These are phyloP conservation scores for Ophiostoma novo-ulmi DNA, from an alignment of 2,329 filamentous ascomycete genomes.

Conservation along the genomic window DNA sequence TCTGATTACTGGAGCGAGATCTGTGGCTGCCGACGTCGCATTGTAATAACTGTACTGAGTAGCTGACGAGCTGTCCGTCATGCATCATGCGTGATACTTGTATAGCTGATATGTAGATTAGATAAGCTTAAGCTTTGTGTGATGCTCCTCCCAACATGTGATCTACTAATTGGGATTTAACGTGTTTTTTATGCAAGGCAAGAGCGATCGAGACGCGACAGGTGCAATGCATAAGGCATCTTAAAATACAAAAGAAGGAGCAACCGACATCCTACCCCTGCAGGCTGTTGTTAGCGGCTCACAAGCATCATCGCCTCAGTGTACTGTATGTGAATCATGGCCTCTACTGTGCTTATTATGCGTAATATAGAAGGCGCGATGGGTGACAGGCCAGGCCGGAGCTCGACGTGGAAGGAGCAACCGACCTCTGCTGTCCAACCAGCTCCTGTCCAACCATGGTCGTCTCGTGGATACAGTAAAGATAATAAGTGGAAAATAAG, in stretches of 20 bases:
- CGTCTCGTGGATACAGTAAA: not conserved
- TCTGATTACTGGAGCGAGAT: not conserved
- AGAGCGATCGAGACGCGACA: not conserved
- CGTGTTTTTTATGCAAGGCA: not conserved
- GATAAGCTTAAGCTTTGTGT: not conserved
- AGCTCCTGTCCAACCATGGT: conserved; percentile 19
- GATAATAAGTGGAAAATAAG: not conserved
- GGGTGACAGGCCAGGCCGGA: not conserved
- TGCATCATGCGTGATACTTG: not conserved
- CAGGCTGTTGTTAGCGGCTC: not conserved
- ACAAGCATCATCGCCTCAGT: not conserved
- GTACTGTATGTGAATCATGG: not conserved
- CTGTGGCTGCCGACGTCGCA: not conserved
- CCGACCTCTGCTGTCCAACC: not conserved
- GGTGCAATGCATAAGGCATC: not conserved
- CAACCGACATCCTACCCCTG: not conserved
- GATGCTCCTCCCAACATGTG: not conserved
- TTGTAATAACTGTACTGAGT: not conserved
- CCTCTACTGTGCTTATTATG: not conserved
- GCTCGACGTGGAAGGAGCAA: conserved; percentile 11
- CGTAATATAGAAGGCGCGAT: conserved; percentile 1
- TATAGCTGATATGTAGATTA: not conserved
- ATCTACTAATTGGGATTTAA: not conserved
- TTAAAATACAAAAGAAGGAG: not conserved
- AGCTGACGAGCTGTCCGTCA: not conserved